Evolutionary conservation across 2,329 filamentous ascomycete genomes (phyloP).

Genomic region (Penicillium fuscoglaucum): DNA sequence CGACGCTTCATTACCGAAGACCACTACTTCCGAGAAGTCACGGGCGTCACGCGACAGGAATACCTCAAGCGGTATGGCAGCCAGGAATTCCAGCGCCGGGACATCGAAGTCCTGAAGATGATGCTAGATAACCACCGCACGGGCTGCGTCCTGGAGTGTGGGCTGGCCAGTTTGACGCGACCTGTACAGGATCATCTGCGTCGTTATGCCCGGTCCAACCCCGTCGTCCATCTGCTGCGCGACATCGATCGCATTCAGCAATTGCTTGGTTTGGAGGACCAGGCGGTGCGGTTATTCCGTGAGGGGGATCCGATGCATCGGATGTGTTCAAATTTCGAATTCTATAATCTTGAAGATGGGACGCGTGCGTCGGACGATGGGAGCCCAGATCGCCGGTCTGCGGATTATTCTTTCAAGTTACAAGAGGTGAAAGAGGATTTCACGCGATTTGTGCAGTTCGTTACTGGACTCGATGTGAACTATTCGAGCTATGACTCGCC

Average conservation of each 20-base stretch:
- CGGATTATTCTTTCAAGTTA: slow-evolving; percentile 50
- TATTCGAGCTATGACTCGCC: slow-evolving; percentile 59
- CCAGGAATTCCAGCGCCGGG: slow-evolving; percentile 45
- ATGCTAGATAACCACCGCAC: slow-evolving; percentile 48
- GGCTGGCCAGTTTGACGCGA: slow-evolving; percentile 45
- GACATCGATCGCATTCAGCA: slow-evolving; percentile 43
- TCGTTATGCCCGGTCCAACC: slow-evolving; percentile 39
- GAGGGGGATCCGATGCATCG: slow-evolving; percentile 49
- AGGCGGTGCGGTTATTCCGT: slow-evolving; percentile 45
- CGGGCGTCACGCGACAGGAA: slow-evolving; percentile 44
- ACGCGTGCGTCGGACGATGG: slow-evolving; percentile 35
- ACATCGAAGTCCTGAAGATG: slow-evolving; percentile 44
- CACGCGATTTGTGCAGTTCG: slow-evolving; percentile 58
- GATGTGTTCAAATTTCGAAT: slow-evolving; percentile 50
- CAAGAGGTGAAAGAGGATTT: slow-evolving; percentile 61
- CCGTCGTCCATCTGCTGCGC: slow-evolving; percentile 44
- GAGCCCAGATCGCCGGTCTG: slow-evolving; percentile 46
- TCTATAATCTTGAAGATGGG: slow-evolving; percentile 52
- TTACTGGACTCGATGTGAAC: slow-evolving; percentile 56
- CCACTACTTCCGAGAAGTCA: slow-evolving; percentile 47
- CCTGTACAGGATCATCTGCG: slow-evolving; percentile 45
- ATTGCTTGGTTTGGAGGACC: slow-evolving; percentile 47
- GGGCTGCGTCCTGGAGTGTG: slow-evolving; percentile 47
- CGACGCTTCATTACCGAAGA: slow-evolving; percentile 48
- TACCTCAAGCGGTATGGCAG: slow-evolving; percentile 43